Evolutionary conservation across 1,284 basidiomycete genomes (phyloP), one percentile per base, ranked within the genome.

Genomic region (Cerioporus squamosus): DNA sequence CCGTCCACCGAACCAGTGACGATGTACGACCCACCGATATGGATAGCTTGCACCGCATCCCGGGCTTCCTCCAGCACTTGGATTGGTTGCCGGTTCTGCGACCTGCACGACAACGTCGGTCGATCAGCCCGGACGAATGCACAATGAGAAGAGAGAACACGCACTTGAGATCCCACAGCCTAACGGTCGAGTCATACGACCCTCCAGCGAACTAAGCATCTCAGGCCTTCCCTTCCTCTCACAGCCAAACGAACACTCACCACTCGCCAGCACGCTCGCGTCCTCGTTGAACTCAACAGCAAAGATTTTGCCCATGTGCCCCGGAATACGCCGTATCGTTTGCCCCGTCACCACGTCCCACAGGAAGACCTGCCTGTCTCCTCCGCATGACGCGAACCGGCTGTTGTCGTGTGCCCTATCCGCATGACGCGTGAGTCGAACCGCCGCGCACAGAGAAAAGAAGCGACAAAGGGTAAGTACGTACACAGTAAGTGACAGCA

Each of bases 291-390:
- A 97, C 59, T 93, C 91, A 5, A 98, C 95, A 7, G 86, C 83
- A 74, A 97, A 89, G 51, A 99, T 90, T 70, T 94, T 94, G 3
- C 94, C 88, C 77, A 93, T 86, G 73, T 98, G 96, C 0, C 94
- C 97, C 20, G 90, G 78, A 59, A 98, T 82, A 47, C 95, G 81
- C 43, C 94, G 82, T 24, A 90, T 85, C 1, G 95, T 93, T 42
- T 85, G 81, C 1, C 94, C 97, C 15, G 90, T 87, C 10, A 90
- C 86, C 8, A 99, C 97, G 71, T 99, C 97, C 97, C 97, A 99
- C 22, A 98, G 74, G 66, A 95, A 96, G 0, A 98, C 90, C 45
- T 88, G 88, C 63, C 93, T 88, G 74, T 99, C 97, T 3, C 94
- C 95, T 40, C 97, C 97, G 24, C 91, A 94, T 2, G 93, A 95